A percentile compares a stretch with the other conserved stretches of the same genome.
These are phyloP conservation scores for Lecanicillium sp. DNA, from an alignment of 2,329 filamentous ascomycete species.

Conservation along the genomic window DNA sequence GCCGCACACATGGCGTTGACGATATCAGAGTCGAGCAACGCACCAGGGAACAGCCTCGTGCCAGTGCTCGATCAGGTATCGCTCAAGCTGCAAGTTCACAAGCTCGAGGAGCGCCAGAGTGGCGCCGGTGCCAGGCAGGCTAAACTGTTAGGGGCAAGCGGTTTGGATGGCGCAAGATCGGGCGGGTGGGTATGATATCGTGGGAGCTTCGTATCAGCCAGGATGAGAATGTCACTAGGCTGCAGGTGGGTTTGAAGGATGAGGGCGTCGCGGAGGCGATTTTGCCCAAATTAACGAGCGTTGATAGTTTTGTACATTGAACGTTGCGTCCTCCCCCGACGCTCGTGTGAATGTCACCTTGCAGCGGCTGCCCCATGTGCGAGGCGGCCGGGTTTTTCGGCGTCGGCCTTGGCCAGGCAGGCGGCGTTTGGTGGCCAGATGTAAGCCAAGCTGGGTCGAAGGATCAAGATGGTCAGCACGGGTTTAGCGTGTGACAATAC, in stretches of 20 bases:
- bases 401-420: no score
- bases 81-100: slow-evolving; percentile 2
- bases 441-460: slow-evolving; percentile 1
- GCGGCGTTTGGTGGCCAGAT: no score
- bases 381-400: no score
- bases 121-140: neutral
- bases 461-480: slow-evolving; percentile 9
- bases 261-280: no score
- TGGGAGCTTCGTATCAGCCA: neutral
- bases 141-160: slow-evolving; percentile 4
- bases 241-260: no score
- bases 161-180: slow-evolving; percentile 6
- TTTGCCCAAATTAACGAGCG: no score
- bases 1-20: slow-evolving; percentile 4
- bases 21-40: neutral
- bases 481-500: slow-evolving; percentile 5
- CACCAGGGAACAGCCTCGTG: slow-evolving; percentile 2
- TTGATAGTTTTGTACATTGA: no score
- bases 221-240: neutral
- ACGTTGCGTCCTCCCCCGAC: no score
- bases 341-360: no score
- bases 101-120: neutral
- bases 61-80: neutral
- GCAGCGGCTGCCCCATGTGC: no score
- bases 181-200: slow-evolving; percentile 3